Percentiles rank a stretch among this genome's conserved stretches.
These are phyloP conservation scores for Ochetophila trinervis DNA, from an alignment of 306 rosid species.

Conservation along the genomic window DNA sequence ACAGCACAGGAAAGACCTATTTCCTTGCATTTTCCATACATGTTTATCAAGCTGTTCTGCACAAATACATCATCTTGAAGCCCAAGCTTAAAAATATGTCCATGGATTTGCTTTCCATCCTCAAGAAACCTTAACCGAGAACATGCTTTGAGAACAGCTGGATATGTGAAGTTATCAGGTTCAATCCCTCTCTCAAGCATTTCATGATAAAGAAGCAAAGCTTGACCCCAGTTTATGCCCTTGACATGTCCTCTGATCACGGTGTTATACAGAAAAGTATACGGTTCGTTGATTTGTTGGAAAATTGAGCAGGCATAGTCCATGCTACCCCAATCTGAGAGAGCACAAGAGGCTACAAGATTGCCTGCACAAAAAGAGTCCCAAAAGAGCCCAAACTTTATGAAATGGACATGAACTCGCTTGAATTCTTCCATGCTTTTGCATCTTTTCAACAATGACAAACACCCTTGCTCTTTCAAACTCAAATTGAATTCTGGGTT, in stretches of 20 bases:
- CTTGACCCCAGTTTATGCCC: constrained; percentile 42
- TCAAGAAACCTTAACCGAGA: constrained; percentile 40
- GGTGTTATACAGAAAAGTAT: constrained; percentile 62
- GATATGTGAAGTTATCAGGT: constrained; percentile 69
- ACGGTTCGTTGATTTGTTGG: constrained; percentile 57
- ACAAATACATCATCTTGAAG: constrained; percentile 61
- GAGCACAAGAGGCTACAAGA: constrained; percentile 68
- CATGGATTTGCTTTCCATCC: constrained; percentile 68
- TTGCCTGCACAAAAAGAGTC: constrained; percentile 67
- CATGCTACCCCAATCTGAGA: constrained; percentile 82
- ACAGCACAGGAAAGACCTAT: constrained; percentile 38
- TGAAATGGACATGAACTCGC: constrained; percentile 64
- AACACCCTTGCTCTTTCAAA: constrained; percentile 54
- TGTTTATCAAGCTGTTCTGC: constrained; percentile 75
- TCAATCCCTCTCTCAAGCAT: constrained; percentile 63
- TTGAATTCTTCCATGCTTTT: constrained; percentile 59
- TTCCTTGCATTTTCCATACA: constrained; percentile 65
- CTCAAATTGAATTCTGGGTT: constrained; percentile 41
- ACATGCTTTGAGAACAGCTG: constrained; percentile 71
- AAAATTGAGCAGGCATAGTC: constrained; percentile 87
- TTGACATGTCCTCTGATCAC: constrained; percentile 67
- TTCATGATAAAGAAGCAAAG: constrained; percentile 46
- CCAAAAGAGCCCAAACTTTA: constrained; percentile 54
- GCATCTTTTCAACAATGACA: constrained; percentile 60
- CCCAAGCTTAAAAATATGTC: constrained; percentile 58